Base-by-base conservation (phyloP, 1,139 yeast species). In the Taphrina sp. region DNA sequence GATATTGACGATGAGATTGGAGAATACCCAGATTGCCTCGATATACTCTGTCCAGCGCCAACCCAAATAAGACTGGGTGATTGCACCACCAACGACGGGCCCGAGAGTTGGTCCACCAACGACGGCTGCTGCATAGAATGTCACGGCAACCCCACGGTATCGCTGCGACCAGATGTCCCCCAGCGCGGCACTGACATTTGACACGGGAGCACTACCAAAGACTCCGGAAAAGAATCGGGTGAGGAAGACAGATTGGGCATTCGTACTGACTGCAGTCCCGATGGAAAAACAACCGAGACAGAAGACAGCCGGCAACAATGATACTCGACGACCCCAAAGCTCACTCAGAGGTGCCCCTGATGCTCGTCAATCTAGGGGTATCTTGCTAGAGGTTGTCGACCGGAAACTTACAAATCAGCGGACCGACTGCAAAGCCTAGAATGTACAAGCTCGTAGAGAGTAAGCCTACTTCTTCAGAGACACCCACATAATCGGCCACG, bases 111-210 rank as follows among this genome's bases (percentile, higher is more conserved):
- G 94, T 60, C 94, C 94, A 68, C 79, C 67, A 0, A 77, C 69
- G 0, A 81, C 81, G 20, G 79, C 78, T 19, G 76, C 53, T 0
- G 78, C 73, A 63, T 74, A 78, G 69, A 76, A 38, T 71, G 61
- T 45, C 8, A 61, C 44, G n/a, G 52, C 90, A 14, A 82, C 44
- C 20, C 70, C 68, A 82, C 82, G 41, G 86, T 89, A 36, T 82
- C 84, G 63, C 79, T 71, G 71, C 83, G 81, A 71, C 83, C 85
- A 54, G 77, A 73, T 70, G 69, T 89, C 96, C 58, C 84, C 77
- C 60, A 88, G 78, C 3, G 95, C 81, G 60, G 95, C 96, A 59
- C 90, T 94, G 12, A 92, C 95, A 62, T 86, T 80, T 2, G 95
- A 82, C 66, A 89, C 74, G 0, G 95, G 88, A 3, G 96, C 95